Base-by-base conservation (phyloP, 805 yeast species). In the Wickerhamiella spandovensis region DNA sequence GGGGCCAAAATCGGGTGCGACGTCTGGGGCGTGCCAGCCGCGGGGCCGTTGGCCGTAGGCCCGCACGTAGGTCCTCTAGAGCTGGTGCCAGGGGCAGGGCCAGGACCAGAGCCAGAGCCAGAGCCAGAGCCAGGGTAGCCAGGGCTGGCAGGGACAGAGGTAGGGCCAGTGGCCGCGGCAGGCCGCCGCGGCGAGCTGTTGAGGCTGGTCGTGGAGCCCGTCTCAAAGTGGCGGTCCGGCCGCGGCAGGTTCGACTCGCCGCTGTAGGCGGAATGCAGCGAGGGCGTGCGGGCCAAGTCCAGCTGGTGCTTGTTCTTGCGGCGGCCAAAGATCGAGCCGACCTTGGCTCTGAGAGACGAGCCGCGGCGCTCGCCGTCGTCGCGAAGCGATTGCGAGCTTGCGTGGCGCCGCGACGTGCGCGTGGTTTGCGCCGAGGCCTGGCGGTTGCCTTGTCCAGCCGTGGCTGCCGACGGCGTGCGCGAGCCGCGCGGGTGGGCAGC, bases 281-380 rank as follows among this genome's bases (percentile, higher is more conserved):
- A 49, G 39, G 55, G 53, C 30, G 56, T 59, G n/a, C 52, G 46
- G 28, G 37, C 49, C 17, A 50, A 50, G n/a, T 37, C 51, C 47
- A 50, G 48, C 48, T 51, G 39, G 51, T 43, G 48, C 52, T 51
- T 53, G 51, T 56, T 54, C 58, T 58, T 62, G 37, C 58, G 54
- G 47, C 61, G 55, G 38, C 69, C 58, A 56, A 66, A 65, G 39
- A 66, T 62, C 15, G 69, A 65, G 43, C 69, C 69, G 9, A 66
- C 66, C 49, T 61, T 60, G 28, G 68, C 62, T 24, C 46, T 22
- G 13, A 44, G 20, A 21, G 44, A 22, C 35, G 43, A 10, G 32
- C 28, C 42, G 20, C 35, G 21, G 20, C 20, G 13, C 8, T 15
- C 24, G 49, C 20, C 45, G 8, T 20, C 28, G 10, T 37, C 28